Conservation (phyloP, 345 rosid genomes). For the Triadica sebifera region DNA sequence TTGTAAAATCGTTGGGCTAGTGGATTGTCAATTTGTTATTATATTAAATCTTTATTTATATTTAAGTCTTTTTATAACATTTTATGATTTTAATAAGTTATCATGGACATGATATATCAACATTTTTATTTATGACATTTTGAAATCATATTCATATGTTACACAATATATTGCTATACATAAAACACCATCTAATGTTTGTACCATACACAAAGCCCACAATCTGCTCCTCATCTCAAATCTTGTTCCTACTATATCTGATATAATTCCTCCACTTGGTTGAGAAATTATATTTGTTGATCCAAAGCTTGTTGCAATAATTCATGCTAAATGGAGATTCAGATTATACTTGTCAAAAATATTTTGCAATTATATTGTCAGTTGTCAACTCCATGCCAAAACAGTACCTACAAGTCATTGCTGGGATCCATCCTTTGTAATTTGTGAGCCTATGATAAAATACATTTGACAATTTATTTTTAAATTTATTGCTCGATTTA, state of each 20-base stretch:
- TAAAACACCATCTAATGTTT: conserved; percentile 69
- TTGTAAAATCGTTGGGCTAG: too few relatives aligned
- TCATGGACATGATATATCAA: too few relatives aligned
- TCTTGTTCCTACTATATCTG: conserved; percentile 54
- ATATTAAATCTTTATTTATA: too few relatives aligned
- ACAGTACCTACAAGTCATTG: conserved; percentile 85
- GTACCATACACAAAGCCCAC: conserved; percentile 77
- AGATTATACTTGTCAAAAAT: conserved; percentile 78
- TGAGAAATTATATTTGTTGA: conserved; percentile 73
- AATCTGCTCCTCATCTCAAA: conserved; percentile 89
- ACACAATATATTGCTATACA: too few relatives aligned
- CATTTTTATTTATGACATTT: too few relatives aligned
- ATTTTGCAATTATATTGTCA: conserved; percentile 84
- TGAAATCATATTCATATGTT: too few relatives aligned
- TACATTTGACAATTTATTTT: conserved; percentile 52
- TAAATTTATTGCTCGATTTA: conserved; percentile 60
- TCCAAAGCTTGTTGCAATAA: conserved; percentile 83
- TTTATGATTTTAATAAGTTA: too few relatives aligned
- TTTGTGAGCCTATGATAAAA: conserved; percentile 50
- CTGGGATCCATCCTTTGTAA: conserved; percentile 87
- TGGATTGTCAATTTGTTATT: too few relatives aligned
- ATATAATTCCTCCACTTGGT: conserved; percentile 71
- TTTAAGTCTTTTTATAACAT: too few relatives aligned
- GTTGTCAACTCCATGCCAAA: conserved; percentile 82
- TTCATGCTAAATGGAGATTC: conserved; percentile 73